phyloP scores from a whole-genome alignment of 1,139 yeast species.

The Taphrina flavorubra region DNA sequence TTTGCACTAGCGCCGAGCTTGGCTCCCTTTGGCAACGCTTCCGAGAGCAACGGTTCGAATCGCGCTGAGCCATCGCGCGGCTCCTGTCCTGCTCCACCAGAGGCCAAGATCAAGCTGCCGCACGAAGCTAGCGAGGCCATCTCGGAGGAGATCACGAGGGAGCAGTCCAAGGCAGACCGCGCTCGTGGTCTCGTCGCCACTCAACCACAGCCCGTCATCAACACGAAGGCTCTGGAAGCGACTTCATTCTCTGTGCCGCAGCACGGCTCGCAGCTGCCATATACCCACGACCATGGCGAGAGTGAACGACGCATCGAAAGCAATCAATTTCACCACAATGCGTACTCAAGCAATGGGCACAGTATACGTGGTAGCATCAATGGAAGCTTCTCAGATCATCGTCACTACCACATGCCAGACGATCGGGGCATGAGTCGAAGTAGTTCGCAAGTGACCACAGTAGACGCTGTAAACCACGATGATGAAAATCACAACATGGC shows the following conservation, averaged over 20 bases:
- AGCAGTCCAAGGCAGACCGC: conserved; percentile 15
- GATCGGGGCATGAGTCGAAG: not conserved
- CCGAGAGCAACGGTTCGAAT: conserved; percentile 14
- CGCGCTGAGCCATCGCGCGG: conserved; percentile 23
- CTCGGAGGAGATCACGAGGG: conserved; percentile 9
- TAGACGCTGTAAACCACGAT: not conserved
- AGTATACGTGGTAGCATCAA: conserved; percentile 16
- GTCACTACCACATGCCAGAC: not conserved
- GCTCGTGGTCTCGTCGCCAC: conserved; percentile 14
- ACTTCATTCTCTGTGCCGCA: conserved; percentile 21
- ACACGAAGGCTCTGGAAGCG: conserved; percentile 33
- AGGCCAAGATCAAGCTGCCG: conserved; percentile 12
- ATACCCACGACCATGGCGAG: conserved; percentile 27
- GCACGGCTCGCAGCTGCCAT: conserved; percentile 2
- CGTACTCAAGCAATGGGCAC: not conserved
- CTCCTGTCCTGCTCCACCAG: conserved; percentile 17
- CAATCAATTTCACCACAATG: not conserved
- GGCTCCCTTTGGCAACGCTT: conserved; percentile 18
- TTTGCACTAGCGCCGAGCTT: conserved; percentile 18
- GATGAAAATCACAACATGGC: not conserved
- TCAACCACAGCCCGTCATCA: conserved; percentile 31
- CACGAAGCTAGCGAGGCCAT: conserved; percentile 7
- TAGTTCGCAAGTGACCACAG: not conserved
- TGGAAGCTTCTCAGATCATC: not conserved
- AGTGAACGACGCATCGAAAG: not conserved